phyloP scores from a whole-genome alignment of 1,284 basidiomycete genomes.

The Marasmius fiardii region DNA sequence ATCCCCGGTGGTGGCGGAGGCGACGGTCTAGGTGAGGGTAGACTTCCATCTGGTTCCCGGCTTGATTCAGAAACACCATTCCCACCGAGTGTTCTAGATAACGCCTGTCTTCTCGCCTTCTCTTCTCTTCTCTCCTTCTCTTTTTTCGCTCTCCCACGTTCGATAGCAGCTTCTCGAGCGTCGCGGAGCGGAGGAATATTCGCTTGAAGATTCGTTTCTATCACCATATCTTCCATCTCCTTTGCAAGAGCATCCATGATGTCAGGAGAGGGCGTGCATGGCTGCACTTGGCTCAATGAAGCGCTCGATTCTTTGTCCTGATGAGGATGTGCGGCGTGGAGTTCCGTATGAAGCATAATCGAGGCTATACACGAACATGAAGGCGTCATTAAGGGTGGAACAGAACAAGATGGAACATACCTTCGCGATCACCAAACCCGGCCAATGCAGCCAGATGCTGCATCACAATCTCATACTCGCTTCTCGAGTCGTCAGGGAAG shows the following conservation, averaged over 20 bases:
- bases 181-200: conserved; percentile 50
- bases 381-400: background rate
- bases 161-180: conserved; percentile 38
- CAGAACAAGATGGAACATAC: conserved; percentile 25
- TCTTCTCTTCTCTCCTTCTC: background rate
- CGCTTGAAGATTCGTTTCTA: conserved; percentile 55
- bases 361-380: conserved; percentile 23
- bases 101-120: background rate
- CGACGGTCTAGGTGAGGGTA: conserved; percentile 17
- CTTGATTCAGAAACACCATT: background rate
- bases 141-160: background rate
- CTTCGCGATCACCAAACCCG: conserved; percentile 42
- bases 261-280: conserved; percentile 24
- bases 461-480: conserved; percentile 28
- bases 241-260: conserved; percentile 39
- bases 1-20: conserved; percentile 7
- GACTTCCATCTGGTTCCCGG: conserved; percentile 9
- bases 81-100: background rate
- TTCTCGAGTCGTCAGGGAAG: conserved; percentile 37
- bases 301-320: conserved; percentile 21
- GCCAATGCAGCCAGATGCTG: conserved; percentile 35
- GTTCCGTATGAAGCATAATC: conserved; percentile 36
- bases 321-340: conserved; percentile 33
- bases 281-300: conserved; percentile 27
- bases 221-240: conserved; percentile 62